Percentiles rank a stretch among this genome's conserved stretches.
Conservation (phyloP, 1,139 yeast genomes). For the Geotrichum australiense region DNA sequence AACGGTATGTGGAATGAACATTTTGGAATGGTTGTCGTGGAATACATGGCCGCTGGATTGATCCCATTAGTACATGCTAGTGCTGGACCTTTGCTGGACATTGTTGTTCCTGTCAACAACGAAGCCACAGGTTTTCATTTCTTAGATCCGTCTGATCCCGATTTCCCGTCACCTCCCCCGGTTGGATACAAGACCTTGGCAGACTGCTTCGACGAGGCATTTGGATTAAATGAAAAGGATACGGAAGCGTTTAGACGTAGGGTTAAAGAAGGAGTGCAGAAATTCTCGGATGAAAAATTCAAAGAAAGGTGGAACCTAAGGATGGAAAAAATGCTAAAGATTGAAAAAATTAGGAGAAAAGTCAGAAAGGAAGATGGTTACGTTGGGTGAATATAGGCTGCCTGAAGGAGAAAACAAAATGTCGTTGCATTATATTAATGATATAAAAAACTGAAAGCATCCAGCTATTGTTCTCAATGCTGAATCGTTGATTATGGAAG, state of each 20-base stretch:
- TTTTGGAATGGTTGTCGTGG: conserved; percentile 96
- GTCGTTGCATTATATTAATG: too few species aligned
- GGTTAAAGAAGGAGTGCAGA: conserved; percentile 48
- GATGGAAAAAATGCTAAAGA: conserved; percentile 35
- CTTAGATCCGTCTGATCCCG: conserved; percentile 60
- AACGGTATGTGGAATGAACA: conserved; percentile 99
- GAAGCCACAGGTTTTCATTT: conserved; percentile 64
- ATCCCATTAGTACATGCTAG: conserved; percentile 90
- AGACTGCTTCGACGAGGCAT: conserved; percentile 41
- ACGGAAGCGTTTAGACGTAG: conserved; percentile 44
- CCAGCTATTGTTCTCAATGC: too few species aligned
- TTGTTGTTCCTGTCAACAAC: conserved; percentile 47
- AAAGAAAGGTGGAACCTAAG: conserved; percentile 49
- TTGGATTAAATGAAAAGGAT: conserved; percentile 37
- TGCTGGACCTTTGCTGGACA: conserved; percentile 89
- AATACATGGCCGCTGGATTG: conserved; percentile 79
- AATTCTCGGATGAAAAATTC: conserved; percentile 67
- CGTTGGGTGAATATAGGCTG: conserved; percentile 5
- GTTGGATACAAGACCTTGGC: conserved; percentile 39
- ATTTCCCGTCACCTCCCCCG: conserved; percentile 16
- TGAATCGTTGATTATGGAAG: too few species aligned
- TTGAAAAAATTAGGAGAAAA: conserved; percentile 37
- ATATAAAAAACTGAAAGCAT: too few species aligned
- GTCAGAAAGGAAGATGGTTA: conserved; percentile 7
- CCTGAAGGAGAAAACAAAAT: too few species aligned